phyloP scores from a whole-genome alignment of 2,329 filamentous ascomycete genomes.

The Triangularia setosa region DNA sequence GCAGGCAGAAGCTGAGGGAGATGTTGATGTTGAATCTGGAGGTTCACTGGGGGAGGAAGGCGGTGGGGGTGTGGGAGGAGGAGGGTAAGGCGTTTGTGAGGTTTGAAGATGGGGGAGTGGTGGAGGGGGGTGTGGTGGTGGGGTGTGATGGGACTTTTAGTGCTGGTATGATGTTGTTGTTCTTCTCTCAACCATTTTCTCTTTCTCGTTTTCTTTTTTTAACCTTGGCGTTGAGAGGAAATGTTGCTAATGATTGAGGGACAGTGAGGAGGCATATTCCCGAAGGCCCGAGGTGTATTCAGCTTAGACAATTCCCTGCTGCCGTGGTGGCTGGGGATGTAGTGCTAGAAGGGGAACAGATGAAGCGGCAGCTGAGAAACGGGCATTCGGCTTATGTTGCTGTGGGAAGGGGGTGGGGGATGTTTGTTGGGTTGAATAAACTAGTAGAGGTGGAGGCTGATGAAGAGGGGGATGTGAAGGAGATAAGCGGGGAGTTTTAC shows the following conservation, averaged over 20 bases:
- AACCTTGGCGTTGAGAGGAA: conserved; percentile 22
- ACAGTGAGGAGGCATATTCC: neutral
- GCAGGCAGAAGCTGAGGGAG: conserved; percentile 28
- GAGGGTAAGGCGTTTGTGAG: conserved; percentile 34
- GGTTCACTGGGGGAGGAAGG: conserved; percentile 39
- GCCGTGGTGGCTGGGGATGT: conserved; percentile 30
- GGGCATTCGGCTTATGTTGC: conserved; percentile 22
- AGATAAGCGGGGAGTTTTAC: conserved; percentile 27
- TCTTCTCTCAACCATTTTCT: too few species aligned
- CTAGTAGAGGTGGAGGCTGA: conserved; percentile 13
- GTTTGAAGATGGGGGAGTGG: conserved; percentile 42
- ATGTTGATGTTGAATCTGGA: conserved; percentile 28
- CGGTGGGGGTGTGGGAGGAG: conserved; percentile 33
- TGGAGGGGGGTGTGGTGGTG: conserved; percentile 42
- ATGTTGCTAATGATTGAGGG: neutral
- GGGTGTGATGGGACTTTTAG: conserved; percentile 45
- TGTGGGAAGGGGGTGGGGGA: conserved; percentile 8
- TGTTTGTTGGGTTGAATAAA: conserved; percentile 29
- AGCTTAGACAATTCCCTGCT: conserved; percentile 21
- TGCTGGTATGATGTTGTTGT: conserved; percentile 33
- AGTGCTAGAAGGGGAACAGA: conserved; percentile 3
- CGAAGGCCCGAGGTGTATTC: neutral
- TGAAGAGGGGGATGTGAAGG: conserved; percentile 1
- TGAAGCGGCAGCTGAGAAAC: neutral
- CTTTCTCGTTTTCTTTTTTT: too few species aligned